These are phyloP conservation scores for Xylaria curta DNA, from an alignment of 495 filamentous ascomycete genomes.

Conservation along the genomic window DNA sequence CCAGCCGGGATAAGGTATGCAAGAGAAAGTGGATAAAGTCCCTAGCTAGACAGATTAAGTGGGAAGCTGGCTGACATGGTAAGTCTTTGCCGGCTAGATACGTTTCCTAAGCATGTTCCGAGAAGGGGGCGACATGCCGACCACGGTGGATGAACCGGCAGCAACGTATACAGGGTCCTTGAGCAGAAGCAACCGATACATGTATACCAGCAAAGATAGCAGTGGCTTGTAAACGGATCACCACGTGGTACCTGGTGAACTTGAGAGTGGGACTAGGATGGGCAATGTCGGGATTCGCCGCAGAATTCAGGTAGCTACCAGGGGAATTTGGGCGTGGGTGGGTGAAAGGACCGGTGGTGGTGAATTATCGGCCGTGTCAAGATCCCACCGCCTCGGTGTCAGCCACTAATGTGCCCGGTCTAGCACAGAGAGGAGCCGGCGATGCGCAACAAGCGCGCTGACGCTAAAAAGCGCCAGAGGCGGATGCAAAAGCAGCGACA, in stretches of 20 bases:
- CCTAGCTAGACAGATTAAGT: neutral
- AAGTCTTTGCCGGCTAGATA: conserved; percentile 20
- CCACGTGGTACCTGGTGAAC: conserved; percentile 24
- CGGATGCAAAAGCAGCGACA: conserved; percentile 49
- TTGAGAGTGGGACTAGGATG: conserved; percentile 15
- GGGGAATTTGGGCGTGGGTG: conserved; percentile 32
- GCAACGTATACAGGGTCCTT: conserved; percentile 10
- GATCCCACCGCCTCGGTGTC: conserved; percentile 20
- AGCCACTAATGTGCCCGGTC: conserved; percentile 32
- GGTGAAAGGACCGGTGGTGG: conserved; percentile 22
- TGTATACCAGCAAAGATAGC: neutral
- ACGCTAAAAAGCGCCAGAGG: conserved; percentile 45
- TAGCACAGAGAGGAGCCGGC: conserved; percentile 32
- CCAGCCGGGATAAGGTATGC: conserved; percentile 24
- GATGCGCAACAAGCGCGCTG: conserved; percentile 45
- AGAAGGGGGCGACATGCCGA: conserved; percentile 7
- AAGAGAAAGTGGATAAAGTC: conserved; percentile 24
- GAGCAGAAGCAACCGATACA: neutral
- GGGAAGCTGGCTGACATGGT: conserved; percentile 19
- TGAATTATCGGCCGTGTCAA: conserved; percentile 14
- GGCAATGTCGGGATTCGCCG: conserved; percentile 18
- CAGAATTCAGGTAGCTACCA: neutral
- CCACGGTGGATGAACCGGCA: conserved; percentile 19
- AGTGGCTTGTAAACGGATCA: conserved; percentile 12
- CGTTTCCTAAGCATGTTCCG: conserved; percentile 2